Evolutionary conservation across 2,329 filamentous ascomycete species (phyloP).

Genomic region (Pseudogymnoascus sp.): DNA sequence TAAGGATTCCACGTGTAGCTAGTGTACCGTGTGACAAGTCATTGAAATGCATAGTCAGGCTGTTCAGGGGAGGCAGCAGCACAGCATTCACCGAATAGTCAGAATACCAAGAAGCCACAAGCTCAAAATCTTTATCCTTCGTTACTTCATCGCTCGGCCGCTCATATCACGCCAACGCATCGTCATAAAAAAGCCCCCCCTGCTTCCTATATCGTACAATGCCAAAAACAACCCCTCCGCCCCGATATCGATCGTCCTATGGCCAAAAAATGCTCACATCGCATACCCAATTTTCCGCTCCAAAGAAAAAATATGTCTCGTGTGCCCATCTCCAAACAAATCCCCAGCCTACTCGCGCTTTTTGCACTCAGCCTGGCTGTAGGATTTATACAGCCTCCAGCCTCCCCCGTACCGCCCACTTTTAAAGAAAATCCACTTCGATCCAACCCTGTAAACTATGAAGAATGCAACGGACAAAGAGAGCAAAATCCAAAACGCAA

Average conservation of each 20-base stretch:
- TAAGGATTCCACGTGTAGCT: background rate
- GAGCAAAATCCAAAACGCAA: background rate
- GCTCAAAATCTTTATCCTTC: background rate
- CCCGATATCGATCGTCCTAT: background rate
- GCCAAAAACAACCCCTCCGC: background rate
- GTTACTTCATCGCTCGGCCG: conserved; percentile 4
- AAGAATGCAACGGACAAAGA: background rate
- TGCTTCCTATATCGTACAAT: background rate
- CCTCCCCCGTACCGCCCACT: background rate
- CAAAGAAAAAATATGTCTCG: background rate
- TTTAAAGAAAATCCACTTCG: background rate
- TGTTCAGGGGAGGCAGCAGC: background rate
- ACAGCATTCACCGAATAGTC: background rate
- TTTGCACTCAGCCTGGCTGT: background rate
- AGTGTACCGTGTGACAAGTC: background rate
- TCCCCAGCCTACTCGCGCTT: background rate
- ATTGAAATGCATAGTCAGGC: background rate
- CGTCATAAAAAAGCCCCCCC: background rate
- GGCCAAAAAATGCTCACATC: background rate
- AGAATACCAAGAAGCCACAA: background rate
- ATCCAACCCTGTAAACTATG: background rate
- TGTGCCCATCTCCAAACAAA: background rate
- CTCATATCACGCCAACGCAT: conserved; percentile 2
- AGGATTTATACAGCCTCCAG: background rate
- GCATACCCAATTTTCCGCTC: background rate